Evolutionary conservation across 1,284 basidiomycete genomes (phyloP).

Genomic region (Farysia itapuensis): DNA sequence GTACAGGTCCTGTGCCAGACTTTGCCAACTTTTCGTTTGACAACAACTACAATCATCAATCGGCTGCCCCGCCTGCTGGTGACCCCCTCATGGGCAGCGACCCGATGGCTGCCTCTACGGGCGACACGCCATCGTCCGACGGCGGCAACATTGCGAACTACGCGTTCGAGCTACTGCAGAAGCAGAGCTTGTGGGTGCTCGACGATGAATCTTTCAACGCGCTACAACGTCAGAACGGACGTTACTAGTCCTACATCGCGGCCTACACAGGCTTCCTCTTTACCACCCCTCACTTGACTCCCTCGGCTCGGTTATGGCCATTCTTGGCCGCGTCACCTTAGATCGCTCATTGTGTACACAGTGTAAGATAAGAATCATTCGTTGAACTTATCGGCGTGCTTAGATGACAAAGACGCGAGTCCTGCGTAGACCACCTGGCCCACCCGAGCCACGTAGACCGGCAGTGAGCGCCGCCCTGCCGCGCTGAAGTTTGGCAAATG

Average conservation of each 20-base stretch:
- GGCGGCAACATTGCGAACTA: slow-evolving; percentile 16
- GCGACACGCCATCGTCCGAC: slow-evolving; percentile 18
- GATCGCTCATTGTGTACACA: too few relatives aligned
- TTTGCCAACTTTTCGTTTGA: slow-evolving; percentile 3
- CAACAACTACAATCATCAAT: neutral
- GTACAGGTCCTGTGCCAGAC: neutral
- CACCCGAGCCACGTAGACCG: slow-evolving; percentile 32
- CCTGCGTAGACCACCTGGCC: slow-evolving; percentile 46
- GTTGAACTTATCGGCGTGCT: too few relatives aligned
- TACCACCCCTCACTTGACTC: too few relatives aligned
- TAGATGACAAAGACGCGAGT: slow-evolving; percentile 53
- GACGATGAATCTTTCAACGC: slow-evolving; percentile 24
- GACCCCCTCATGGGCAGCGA: neutral
- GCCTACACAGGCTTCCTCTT: too few relatives aligned
- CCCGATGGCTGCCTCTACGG: neutral
- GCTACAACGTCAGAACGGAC: too few relatives aligned
- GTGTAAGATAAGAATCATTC: neutral
- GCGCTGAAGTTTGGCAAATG: slow-evolving; percentile 51
- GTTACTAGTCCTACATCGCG: too few relatives aligned
- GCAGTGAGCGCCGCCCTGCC: slow-evolving; percentile 27
- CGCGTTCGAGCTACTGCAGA: slow-evolving; percentile 35
- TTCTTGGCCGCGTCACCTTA: too few relatives aligned
- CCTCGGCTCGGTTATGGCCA: too few relatives aligned
- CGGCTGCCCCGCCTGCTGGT: neutral
- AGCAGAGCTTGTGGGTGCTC: slow-evolving; percentile 33